Base-by-base conservation (phyloP, 768 basidiomycete species). In the Leucosporidium creatinivorum region DNA sequence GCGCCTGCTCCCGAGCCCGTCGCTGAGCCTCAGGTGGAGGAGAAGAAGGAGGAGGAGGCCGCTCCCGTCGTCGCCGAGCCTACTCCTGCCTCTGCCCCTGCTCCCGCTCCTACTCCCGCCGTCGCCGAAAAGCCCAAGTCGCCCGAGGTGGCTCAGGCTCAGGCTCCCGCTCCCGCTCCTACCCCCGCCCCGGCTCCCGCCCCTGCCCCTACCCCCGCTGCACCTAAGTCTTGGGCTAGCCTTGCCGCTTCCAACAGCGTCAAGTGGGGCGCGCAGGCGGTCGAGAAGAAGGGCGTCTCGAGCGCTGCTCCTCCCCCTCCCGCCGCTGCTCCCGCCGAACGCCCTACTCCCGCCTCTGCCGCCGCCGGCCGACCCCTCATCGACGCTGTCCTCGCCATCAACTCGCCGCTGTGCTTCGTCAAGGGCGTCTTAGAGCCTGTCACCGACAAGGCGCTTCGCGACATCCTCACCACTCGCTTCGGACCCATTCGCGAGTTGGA, bases 191-290 rank as follows among this genome's bases (percentile, higher is more conserved):
- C 12, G 33, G 33, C 5, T 5, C 62, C 77, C 23, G 75, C 80
- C 10, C 75, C 78, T 15, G 80, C 82, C 8, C 70, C 77, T 25
- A 75, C 72, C 9, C 79, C 77, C 31, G 58, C 84, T 17, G 79
- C 74, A 19, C 90, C 89, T 21, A 88, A 89, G 77, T 88, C 88
- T 0, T 97, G 93, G 93, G 93, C 93, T 0, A 89, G 87, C 65
- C 85, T 96, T 55, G 93, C 93, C 56, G 92, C 93, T 50, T 78
- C 87, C 25, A 88, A 89, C 75, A 79, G 83, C 21, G 87, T 86
- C 76, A 89, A 88, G 77, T 94, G 92, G 93, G 90, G 91, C 54
- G 79, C 86, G 1, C 87, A 91, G 47, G 89, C 89, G 1, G 84
- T 84, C 65, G 88, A 91, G 65, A 84, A 85, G 4, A 86, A 87